Evolutionary conservation across 441 rosid species (phyloP).

Genomic region (Mallotus repandus): DNA sequence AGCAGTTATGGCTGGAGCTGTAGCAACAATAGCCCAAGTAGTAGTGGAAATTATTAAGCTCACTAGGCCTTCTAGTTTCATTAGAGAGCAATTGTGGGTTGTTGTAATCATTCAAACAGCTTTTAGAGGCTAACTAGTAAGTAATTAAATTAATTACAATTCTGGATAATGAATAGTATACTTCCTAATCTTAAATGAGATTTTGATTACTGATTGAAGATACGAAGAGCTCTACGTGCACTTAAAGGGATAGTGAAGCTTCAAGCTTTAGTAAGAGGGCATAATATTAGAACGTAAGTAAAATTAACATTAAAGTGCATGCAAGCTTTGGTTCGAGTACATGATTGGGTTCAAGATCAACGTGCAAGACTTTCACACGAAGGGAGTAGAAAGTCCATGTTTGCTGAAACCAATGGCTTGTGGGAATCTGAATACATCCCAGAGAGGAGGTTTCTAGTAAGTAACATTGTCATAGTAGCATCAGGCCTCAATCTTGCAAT

Average conservation of each 20-base stretch:
- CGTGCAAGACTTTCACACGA: constrained; percentile 56
- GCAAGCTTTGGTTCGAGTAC: constrained; percentile 58
- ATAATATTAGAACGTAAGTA: constrained; percentile 49
- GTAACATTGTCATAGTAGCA: constrained; percentile 6
- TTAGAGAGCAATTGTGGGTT: constrained; percentile 43
- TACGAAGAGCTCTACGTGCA: constrained; percentile 57
- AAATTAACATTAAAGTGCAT: constrained; percentile 51
- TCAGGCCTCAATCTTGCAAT: too few relatives aligned
- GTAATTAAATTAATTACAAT: neutral
- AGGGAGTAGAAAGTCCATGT: constrained; percentile 54
- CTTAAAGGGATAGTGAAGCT: constrained; percentile 65
- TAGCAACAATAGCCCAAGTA: constrained; percentile 42
- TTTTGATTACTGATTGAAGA: constrained; percentile 27
- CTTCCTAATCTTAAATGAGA: neutral
- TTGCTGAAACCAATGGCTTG: constrained; percentile 48
- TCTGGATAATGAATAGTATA: neutral
- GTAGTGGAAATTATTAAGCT: constrained; percentile 45
- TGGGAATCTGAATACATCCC: constrained; percentile 63
- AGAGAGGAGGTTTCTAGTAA: constrained; percentile 65
- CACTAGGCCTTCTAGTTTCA: constrained; percentile 36
- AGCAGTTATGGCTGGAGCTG: constrained; percentile 41
- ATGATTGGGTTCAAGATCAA: constrained; percentile 46
- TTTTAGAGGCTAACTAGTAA: constrained; percentile 87
- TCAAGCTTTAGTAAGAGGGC: constrained; percentile 66
- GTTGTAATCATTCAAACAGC: constrained; percentile 78